Conservation (phyloP, 768 basidiomycete genomes). For the Bullera alba region DNA sequence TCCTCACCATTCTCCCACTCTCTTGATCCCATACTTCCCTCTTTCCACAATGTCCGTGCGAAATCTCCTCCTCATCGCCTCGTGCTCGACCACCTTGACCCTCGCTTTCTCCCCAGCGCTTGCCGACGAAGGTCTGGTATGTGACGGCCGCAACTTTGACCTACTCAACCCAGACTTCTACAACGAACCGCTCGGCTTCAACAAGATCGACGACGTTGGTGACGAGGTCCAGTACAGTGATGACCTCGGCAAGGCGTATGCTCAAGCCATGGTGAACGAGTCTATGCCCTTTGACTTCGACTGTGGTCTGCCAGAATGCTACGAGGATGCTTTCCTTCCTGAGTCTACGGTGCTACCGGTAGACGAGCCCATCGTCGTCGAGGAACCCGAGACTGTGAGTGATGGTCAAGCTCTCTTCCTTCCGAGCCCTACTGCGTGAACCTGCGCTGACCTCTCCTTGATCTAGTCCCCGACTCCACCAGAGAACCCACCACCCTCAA, state of each 20-base stretch:
- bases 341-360: background rate
- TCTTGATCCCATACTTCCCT: too few species aligned
- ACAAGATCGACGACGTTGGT: background rate
- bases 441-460: too few species aligned
- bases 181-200: background rate
- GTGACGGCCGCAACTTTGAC: background rate
- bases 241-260: background rate
- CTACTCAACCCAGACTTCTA: background rate
- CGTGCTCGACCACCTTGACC: too few species aligned
- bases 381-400: too few species aligned
- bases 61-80: too few species aligned
- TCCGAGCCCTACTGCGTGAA: too few species aligned
- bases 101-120: background rate
- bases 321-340: background rate
- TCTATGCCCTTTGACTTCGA: background rate
- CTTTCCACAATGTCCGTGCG: too few species aligned
- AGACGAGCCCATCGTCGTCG: background rate
- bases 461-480: too few species aligned
- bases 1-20: too few species aligned
- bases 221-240: background rate
- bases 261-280: background rate
- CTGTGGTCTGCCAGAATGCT: background rate
- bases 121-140: background rate
- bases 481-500: too few species aligned
- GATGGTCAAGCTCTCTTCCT: too few species aligned